Evolutionary conservation across 352 stramenopile species (phyloP).

Genomic region (Phytophthora colocasiae): DNA sequence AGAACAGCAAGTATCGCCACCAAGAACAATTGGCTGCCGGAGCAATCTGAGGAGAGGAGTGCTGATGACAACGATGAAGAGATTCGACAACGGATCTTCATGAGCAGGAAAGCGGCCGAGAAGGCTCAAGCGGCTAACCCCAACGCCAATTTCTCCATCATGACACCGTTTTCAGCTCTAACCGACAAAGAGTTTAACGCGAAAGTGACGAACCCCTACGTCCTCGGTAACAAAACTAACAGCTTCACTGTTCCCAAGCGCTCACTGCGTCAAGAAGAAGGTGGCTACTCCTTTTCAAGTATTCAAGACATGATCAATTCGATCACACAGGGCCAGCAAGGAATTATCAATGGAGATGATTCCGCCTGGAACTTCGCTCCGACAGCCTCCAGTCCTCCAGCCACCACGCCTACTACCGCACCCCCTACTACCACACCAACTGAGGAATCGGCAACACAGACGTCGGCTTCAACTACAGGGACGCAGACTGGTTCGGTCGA

Average conservation of each 20-base stretch:
- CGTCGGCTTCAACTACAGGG: constrained; percentile 7
- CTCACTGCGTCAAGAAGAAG: constrained; percentile 26
- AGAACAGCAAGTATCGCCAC: constrained; percentile 3
- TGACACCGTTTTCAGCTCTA: constrained; percentile 51
- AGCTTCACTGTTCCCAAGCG: constrained; percentile 14
- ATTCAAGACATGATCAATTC: constrained; percentile 33
- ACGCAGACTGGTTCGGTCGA: constrained; percentile 30
- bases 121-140: constrained; percentile 35
- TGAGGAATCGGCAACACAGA: not conserved
- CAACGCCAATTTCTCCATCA: constrained; percentile 48
- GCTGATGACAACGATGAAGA: constrained; percentile 35
- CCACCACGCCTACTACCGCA: not conserved
- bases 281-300: constrained; percentile 27
- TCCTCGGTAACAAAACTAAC: constrained; percentile 25
- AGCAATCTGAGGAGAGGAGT: constrained; percentile 25
- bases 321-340: constrained; percentile 26
- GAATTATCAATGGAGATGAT: too few relatives aligned
- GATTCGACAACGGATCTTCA: constrained; percentile 41
- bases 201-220: constrained; percentile 39
- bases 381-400: not conserved
- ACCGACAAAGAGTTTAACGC: constrained; percentile 48
- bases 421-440: too few relatives aligned
- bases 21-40: constrained; percentile 38
- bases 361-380: too few relatives aligned
- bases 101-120: constrained; percentile 39